phyloP scores from a whole-genome alignment of 2,329 filamentous ascomycete genomes.

The Plectosphaerella cucumerina region DNA sequence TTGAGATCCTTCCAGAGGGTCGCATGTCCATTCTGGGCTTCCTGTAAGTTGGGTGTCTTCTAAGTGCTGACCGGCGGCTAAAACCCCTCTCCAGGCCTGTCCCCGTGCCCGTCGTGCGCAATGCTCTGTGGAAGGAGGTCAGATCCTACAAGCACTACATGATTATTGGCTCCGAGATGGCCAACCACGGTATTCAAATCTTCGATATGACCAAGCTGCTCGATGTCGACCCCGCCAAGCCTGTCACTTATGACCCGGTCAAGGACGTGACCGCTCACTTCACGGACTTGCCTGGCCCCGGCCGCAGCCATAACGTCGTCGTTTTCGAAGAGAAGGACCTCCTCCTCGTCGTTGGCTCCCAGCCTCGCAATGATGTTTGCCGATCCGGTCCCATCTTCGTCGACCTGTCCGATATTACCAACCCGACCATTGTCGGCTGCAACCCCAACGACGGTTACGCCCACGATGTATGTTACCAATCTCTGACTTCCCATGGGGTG shows the following conservation, averaged over 20 bases:
- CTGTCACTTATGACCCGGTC: slow-evolving; percentile 19
- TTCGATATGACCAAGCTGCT: slow-evolving; percentile 51
- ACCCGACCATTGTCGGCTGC: slow-evolving; percentile 45
- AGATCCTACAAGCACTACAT: slow-evolving; percentile 22
- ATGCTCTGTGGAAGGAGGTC: slow-evolving; percentile 25
- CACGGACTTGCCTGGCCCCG: slow-evolving; percentile 20
- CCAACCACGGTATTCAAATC: slow-evolving; percentile 52
- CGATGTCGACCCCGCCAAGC: slow-evolving; percentile 31
- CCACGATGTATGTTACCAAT: slow-evolving; percentile 29
- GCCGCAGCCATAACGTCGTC: slow-evolving; percentile 41
- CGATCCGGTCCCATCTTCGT: slow-evolving; percentile 48
- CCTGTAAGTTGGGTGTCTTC: slow-evolving; percentile 17
- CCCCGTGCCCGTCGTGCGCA: slow-evolving; percentile 8
- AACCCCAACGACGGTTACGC: slow-evolving; percentile 42
- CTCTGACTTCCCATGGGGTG: background rate
- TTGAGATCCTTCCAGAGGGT: slow-evolving; percentile 34
- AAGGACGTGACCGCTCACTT: slow-evolving; percentile 23
- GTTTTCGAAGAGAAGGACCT: slow-evolving; percentile 39
- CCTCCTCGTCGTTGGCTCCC: slow-evolving; percentile 34
- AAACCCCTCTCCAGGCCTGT: background rate
- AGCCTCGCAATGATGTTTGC: slow-evolving; percentile 32
- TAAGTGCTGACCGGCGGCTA: background rate
- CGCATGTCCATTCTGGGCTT: slow-evolving; percentile 36
- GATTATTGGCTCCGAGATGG: slow-evolving; percentile 30
- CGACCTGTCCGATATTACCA: slow-evolving; percentile 45